A percentile compares a stretch with the other conserved stretches of the same genome.
Conservation (phyloP, 2,329 filamentous ascomycete species). For the Diaporthe helianthi region DNA sequence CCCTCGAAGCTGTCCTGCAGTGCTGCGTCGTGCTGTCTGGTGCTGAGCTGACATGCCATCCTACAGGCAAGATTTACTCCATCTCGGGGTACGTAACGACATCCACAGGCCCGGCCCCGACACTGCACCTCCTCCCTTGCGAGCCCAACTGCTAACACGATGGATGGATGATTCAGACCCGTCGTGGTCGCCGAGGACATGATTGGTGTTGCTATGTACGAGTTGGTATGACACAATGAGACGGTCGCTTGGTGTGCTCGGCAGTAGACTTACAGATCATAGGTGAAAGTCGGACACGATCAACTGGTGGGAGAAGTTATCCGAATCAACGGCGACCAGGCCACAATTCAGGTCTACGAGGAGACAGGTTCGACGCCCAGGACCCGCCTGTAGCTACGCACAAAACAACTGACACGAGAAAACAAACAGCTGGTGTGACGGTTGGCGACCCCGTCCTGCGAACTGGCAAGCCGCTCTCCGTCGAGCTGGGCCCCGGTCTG, state of each 20-base stretch:
- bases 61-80: constrained; percentile 66
- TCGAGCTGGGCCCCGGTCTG: constrained; percentile 94
- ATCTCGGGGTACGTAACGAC: constrained; percentile 63
- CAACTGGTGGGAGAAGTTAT: constrained; percentile 96
- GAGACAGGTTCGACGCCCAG: constrained; percentile 77
- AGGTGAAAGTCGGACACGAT: constrained; percentile 93
- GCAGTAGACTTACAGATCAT: constrained; percentile 33
- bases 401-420: constrained; percentile 35
- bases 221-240: constrained; percentile 71
- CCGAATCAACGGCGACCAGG: constrained; percentile 93
- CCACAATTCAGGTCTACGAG: constrained; percentile 98
- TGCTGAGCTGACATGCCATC: constrained; percentile 30
- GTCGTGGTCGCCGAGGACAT: constrained; percentile 98
- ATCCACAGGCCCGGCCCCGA: constrained; percentile 30
- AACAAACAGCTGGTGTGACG: constrained; percentile 79
- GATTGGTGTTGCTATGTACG: constrained; percentile 99
- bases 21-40: constrained; percentile 14
- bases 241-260: no score
- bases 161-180: constrained; percentile 60
- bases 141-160: constrained; percentile 43
- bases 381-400: not conserved
- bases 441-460: constrained; percentile 92
- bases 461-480: constrained; percentile 94
- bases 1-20: not conserved
- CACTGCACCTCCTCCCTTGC: not conserved